phyloP scores from a whole-genome alignment of 345 rosid genomes.

The Pistacia atlantica region DNA sequence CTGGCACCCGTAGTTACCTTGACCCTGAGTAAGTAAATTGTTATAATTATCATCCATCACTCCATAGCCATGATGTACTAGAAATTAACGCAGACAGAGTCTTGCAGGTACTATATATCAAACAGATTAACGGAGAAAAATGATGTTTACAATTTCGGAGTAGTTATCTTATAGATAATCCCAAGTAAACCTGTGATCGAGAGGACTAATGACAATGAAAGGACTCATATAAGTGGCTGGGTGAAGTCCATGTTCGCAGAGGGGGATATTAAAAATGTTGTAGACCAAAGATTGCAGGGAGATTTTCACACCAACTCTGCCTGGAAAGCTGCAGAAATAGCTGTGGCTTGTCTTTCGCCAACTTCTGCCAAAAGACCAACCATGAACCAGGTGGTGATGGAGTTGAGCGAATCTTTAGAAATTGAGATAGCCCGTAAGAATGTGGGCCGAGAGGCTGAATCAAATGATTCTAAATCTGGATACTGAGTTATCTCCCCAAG shows the following conservation, averaged over 20 bases:
- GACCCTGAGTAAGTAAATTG: conserved; percentile 54
- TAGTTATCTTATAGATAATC: conserved; percentile 34
- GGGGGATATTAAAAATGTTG: conserved; percentile 41
- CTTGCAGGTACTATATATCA: conserved; percentile 21
- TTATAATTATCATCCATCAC: neutral
- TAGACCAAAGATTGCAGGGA: conserved; percentile 43
- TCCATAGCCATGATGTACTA: conserved; percentile 10
- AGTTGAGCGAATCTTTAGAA: conserved; percentile 25
- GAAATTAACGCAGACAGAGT: neutral
- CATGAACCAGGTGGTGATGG: conserved; percentile 35
- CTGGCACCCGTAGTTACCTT: conserved; percentile 46
- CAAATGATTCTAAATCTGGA: conserved; percentile 4
- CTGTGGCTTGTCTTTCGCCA: conserved; percentile 40
- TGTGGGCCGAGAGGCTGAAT: neutral
- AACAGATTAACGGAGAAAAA: conserved; percentile 26
- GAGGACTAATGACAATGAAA: conserved; percentile 27
- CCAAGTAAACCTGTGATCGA: conserved; percentile 22
- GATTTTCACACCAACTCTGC: conserved; percentile 33
- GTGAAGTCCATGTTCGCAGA: conserved; percentile 28
- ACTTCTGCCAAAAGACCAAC: conserved; percentile 36
- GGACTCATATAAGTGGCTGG: conserved; percentile 18
- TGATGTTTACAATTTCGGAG: conserved; percentile 37
- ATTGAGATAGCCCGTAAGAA: neutral
- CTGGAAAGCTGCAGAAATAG: conserved; percentile 45
- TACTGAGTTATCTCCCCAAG: neutral